Evolutionary conservation across 805 yeast species (phyloP).

Genomic region (Candida hispaniensis): DNA sequence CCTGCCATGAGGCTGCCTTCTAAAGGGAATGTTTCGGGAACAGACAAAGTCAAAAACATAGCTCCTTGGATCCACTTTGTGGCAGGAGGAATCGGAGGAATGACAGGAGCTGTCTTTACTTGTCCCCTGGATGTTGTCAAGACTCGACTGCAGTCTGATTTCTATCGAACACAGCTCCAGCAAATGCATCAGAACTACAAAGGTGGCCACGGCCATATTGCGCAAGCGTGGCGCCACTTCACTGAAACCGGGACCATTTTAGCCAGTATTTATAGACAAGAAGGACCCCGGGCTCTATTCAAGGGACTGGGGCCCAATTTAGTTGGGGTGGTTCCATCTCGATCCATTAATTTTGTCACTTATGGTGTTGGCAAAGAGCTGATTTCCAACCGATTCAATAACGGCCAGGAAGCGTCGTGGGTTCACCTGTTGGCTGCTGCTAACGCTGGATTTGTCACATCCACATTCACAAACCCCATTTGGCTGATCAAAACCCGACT

Average conservation of each 20-base stretch:
- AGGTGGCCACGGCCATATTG: conserved; percentile 24
- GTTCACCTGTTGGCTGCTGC: conserved; percentile 81
- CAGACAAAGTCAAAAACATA: conserved; percentile 25
- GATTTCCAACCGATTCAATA: conserved; percentile 52
- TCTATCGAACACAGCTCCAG: conserved; percentile 33
- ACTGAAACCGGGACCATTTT: conserved; percentile 71
- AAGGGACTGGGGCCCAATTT: conserved; percentile 94
- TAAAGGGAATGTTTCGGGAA: conserved; percentile 3
- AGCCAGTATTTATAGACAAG: conserved; percentile 53
- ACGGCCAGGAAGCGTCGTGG: conserved; percentile 71
- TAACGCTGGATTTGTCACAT: conserved; percentile 84
- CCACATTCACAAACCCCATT: conserved; percentile 95
- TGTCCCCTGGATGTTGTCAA: conserved; percentile 95
- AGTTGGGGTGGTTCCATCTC: conserved; percentile 96
- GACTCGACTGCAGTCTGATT: conserved; percentile 87
- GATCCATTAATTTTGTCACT: conserved; percentile 92
- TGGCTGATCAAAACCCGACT: conserved; percentile 94
- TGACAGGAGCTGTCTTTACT: conserved; percentile 92
- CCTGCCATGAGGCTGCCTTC: conserved; percentile 14
- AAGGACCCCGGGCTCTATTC: conserved; percentile 80
- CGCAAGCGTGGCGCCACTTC: conserved; percentile 58
- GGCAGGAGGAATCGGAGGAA: conserved; percentile 68
- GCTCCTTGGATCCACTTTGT: conserved; percentile 41
- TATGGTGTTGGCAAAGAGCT: conserved; percentile 87
- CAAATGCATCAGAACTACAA: conserved; percentile 21